phyloP scores from a whole-genome alignment of 768 basidiomycete genomes.

The Hypholoma sublateritium region DNA sequence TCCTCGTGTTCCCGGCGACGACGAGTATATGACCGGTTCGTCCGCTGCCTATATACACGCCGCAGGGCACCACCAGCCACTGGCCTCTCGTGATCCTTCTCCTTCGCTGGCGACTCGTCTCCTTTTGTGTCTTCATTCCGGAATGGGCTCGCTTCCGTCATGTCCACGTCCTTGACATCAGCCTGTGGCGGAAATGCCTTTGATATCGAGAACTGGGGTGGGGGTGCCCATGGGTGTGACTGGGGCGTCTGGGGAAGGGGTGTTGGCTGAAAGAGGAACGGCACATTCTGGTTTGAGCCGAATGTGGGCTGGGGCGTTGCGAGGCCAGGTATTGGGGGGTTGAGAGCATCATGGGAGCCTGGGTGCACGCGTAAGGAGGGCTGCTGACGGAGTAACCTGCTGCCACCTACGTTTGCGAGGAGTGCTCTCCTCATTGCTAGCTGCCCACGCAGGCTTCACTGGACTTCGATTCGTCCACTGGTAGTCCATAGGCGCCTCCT shows the following conservation, averaged over 20 bases:
- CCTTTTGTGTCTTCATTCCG: conserved; percentile 32
- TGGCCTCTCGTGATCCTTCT: conserved; percentile 39
- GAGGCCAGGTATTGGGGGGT: conserved; percentile 43
- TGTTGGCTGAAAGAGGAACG: conserved; percentile 63
- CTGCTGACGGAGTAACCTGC: neutral
- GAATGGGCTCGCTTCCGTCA: conserved; percentile 67
- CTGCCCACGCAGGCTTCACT: conserved; percentile 60
- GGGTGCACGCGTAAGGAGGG: neutral
- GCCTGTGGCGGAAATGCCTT: conserved; percentile 53
- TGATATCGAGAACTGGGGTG: conserved; percentile 55
- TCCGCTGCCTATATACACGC: conserved; percentile 63
- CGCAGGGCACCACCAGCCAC: conserved; percentile 66
- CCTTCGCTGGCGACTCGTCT: conserved; percentile 27
- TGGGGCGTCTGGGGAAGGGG: conserved; percentile 43
- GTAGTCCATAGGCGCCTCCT: conserved; percentile 88
- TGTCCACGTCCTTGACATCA: conserved; percentile 70
- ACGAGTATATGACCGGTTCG: conserved; percentile 37
- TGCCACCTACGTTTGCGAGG: conserved; percentile 65
- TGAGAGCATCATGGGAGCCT: conserved; percentile 40
- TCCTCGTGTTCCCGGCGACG: conserved; percentile 30
- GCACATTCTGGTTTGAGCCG: conserved; percentile 64
- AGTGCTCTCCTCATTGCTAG: conserved; percentile 42
- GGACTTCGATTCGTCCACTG: conserved; percentile 73
- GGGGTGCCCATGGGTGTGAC: conserved; percentile 67
- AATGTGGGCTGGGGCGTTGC: conserved; percentile 48